Base-by-base conservation (phyloP, 2,329 filamentous ascomycete genomes). In the Aspergillus novofumigatus region DNA sequence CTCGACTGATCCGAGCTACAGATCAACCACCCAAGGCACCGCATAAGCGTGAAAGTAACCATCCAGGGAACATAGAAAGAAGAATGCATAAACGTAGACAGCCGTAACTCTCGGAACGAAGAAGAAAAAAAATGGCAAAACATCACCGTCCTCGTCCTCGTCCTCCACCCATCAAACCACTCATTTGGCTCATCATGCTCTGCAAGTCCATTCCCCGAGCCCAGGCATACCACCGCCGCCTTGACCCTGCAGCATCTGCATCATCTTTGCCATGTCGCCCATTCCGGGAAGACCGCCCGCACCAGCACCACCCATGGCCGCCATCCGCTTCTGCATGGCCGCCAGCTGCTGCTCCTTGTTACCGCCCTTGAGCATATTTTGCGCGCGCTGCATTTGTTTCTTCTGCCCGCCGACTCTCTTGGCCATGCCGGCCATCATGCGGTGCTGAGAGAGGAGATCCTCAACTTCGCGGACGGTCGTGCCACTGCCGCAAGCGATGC, bases 361-460 rank as follows among this genome's bases (percentile, higher is more conserved):
- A 29, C 87, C 90, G 48, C 92, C 92, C 28, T 88, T 90, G 87
- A 97, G 91, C 62, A 90, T 91, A 55, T 89, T 89, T 75, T 97
- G 92, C 0, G 92, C 92, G 52, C 88, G 87, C 74, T 97, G 91
- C 88, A 97, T 95, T 72, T 97, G 96, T 79, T 94, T 94, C 89
- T 96, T 96, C 72, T 91, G 92, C 42, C 92, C 92, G 57, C 94
- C 93, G 86, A 99, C 95, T 80, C 95, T 95, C 86, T 97, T 99
- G 51, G 94, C 94, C 92, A 99, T 97, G 57, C 91, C 91, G 0
- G 91, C 90, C 94, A 99, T 99, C 90, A 97, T 96, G 66, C 91
- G 88, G 74, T 97, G 93, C 77, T 99, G 94, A 0, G 92, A 96
- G n/a, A 99, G 83, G 6, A 99, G 81, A 69, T 99, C 94, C 75